These are phyloP conservation scores for Rhodotorula diobovata DNA, from an alignment of 768 basidiomycete species.

Conservation along the genomic window DNA sequence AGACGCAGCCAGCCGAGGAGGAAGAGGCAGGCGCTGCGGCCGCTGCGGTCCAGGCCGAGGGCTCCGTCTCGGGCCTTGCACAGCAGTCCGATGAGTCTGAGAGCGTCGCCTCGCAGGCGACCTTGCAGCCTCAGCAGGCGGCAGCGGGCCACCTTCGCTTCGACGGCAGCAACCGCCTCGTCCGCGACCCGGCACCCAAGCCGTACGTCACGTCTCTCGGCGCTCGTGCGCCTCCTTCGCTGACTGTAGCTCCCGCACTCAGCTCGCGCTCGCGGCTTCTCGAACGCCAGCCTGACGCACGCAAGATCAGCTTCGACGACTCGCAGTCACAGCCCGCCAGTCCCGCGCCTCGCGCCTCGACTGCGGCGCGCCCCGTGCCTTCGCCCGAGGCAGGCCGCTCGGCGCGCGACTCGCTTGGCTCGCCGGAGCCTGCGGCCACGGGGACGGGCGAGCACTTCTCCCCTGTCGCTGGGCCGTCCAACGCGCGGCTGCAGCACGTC, in stretches of 20 bases:
- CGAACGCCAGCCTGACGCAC: slow-evolving; percentile 12
- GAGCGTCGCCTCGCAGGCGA: too few relatives aligned
- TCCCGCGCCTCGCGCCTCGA: neutral
- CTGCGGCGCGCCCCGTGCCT: neutral
- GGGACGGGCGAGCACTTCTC: neutral
- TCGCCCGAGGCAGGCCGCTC: neutral
- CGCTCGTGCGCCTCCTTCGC: neutral
- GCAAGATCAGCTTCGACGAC: slow-evolving; percentile 18
- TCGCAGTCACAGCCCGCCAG: neutral
- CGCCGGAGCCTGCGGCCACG: neutral
- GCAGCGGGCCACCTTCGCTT: neutral
- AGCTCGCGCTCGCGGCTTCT: neutral
- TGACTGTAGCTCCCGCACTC: too few relatives aligned
- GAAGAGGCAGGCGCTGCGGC: too few relatives aligned
- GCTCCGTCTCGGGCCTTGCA: too few relatives aligned
- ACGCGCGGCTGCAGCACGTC: neutral
- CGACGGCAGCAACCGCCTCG: neutral
- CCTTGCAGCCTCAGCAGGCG: neutral
- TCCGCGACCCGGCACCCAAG: neutral
- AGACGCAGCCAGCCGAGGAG: neutral
- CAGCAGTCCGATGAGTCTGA: neutral
- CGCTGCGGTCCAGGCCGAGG: too few relatives aligned
- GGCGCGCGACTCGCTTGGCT: neutral
- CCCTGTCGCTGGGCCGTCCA: neutral
- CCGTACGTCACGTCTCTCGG: neutral